Conservation (phyloP, 2,329 filamentous ascomycete genomes). For the Thielaviopsis cerberus region DNA sequence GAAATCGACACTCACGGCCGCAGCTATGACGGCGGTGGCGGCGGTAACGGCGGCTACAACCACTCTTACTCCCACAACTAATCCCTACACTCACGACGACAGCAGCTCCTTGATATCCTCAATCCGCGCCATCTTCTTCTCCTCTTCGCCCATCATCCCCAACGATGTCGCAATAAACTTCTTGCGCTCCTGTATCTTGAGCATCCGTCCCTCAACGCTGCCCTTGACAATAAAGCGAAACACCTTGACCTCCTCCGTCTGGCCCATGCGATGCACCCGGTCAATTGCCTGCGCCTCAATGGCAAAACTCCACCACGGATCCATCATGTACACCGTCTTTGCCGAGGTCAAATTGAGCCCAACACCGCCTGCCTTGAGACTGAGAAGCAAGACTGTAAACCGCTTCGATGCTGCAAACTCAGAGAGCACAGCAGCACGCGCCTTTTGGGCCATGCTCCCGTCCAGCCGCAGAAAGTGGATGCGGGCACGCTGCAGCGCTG, state of each 20-base stretch:
- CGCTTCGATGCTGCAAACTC: conserved; percentile 44
- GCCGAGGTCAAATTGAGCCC: conserved; percentile 83
- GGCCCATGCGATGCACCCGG: conserved; percentile 91
- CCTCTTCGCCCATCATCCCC: conserved; percentile 87
- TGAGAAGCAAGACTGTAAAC: conserved; percentile 63
- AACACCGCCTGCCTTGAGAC: conserved; percentile 76
- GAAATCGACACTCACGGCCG: no score
- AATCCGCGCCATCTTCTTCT: conserved; percentile 74
- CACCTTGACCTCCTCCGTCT: conserved; percentile 69
- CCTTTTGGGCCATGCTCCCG: conserved; percentile 73
- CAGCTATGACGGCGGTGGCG: no score
- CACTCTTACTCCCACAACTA: no score
- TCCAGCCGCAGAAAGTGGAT: conserved; percentile 78
- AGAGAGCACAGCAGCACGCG: conserved; percentile 56
- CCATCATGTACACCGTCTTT: conserved; percentile 93
- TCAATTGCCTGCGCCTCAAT: conserved; percentile 96
- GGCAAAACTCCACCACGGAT: conserved; percentile 98
- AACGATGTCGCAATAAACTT: conserved; percentile 90
- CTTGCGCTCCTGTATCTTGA: conserved; percentile 83
- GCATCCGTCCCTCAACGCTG: conserved; percentile 89
- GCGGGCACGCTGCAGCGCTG: conserved; percentile 51
- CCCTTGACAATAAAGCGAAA: conserved; percentile 74
- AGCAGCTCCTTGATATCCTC: conserved; percentile 88
- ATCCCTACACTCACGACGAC: neutral
- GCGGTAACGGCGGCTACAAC: no score